phyloP scores from a whole-genome alignment of 495 filamentous ascomycete species.

The Staphylotrichum tortipilum region DNA sequence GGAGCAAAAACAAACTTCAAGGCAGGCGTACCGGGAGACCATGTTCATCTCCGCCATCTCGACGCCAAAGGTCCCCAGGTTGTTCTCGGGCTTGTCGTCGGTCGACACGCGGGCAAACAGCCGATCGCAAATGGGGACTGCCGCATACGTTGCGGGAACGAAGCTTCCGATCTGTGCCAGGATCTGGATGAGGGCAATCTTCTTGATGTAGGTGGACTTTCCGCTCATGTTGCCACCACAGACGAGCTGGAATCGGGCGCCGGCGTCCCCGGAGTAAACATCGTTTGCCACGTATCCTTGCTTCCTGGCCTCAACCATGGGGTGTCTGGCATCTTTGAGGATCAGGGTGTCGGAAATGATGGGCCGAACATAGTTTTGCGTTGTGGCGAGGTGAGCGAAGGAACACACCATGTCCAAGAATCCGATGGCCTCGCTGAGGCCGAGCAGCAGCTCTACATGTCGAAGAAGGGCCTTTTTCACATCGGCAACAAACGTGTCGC shows the following conservation, averaged over 20 bases:
- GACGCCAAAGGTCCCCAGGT: constrained; percentile 84
- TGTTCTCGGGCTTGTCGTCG: constrained; percentile 82
- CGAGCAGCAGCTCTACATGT: constrained; percentile 63
- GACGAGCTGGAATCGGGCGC: constrained; percentile 80
- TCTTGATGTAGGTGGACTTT: constrained; percentile 93
- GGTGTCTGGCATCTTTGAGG: constrained; percentile 75
- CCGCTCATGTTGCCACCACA: constrained; percentile 98
- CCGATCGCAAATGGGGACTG: constrained; percentile 70
- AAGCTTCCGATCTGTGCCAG: constrained; percentile 94
- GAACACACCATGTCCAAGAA: constrained; percentile 84
- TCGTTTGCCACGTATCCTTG: constrained; percentile 78
- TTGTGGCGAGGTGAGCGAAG: constrained; percentile 71
- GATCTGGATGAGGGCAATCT: constrained; percentile 71
- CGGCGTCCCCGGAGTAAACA: constrained; percentile 62
- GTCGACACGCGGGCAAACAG: constrained; percentile 81
- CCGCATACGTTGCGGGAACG: constrained; percentile 76
- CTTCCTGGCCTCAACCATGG: constrained; percentile 53
- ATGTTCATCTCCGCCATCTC: constrained; percentile 96
- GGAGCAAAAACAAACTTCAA: constrained; percentile 33
- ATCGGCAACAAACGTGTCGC: constrained; percentile 59
- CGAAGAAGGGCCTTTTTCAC: constrained; percentile 58
- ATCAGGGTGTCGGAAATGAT: constrained; percentile 65
- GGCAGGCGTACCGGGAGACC: constrained; percentile 51
- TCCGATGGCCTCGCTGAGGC: constrained; percentile 76
- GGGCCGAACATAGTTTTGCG: constrained; percentile 72